Conservation (phyloP, 805 yeast species). For the Isabelozyma heimii region DNA sequence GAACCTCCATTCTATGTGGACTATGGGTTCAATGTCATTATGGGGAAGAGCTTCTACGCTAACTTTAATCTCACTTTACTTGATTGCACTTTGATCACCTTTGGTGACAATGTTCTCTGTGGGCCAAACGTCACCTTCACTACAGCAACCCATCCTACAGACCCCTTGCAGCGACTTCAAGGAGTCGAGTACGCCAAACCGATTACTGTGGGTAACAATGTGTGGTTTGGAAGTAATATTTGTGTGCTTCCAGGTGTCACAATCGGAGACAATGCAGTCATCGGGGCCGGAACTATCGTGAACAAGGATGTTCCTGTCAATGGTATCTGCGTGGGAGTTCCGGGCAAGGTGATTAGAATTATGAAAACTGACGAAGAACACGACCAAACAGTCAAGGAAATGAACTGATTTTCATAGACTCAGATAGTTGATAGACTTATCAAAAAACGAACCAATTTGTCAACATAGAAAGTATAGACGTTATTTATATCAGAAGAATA, state of each 20-base stretch:
- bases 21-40: constrained; percentile 58
- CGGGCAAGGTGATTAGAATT: constrained; percentile 46
- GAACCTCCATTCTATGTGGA: constrained; percentile 66
- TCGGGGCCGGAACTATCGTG: constrained; percentile 72
- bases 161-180: constrained; percentile 39
- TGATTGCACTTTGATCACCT: constrained; percentile 57
- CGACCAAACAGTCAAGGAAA: not conserved
- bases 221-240: constrained; percentile 64
- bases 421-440: no score
- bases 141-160: constrained; percentile 66
- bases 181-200: constrained; percentile 57
- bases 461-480: no score
- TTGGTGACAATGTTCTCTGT: constrained; percentile 57
- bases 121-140: constrained; percentile 63
- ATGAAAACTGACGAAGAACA: not conserved
- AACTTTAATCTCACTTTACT: constrained; percentile 57
- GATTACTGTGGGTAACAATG: constrained; percentile 58
- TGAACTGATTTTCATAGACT: no score
- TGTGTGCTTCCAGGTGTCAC: constrained; percentile 63
- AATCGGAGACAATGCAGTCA: constrained; percentile 57
- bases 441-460: no score
- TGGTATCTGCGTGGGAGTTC: constrained; percentile 62
- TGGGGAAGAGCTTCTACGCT: constrained; percentile 59
- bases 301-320: constrained; percentile 53
- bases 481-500: no score